A percentile compares a stretch with the other conserved stretches of the same genome.
These are phyloP conservation scores for Allomyces javanicus DNA, from an alignment of 192 early-diverging fungal species.

Conservation along the genomic window DNA sequence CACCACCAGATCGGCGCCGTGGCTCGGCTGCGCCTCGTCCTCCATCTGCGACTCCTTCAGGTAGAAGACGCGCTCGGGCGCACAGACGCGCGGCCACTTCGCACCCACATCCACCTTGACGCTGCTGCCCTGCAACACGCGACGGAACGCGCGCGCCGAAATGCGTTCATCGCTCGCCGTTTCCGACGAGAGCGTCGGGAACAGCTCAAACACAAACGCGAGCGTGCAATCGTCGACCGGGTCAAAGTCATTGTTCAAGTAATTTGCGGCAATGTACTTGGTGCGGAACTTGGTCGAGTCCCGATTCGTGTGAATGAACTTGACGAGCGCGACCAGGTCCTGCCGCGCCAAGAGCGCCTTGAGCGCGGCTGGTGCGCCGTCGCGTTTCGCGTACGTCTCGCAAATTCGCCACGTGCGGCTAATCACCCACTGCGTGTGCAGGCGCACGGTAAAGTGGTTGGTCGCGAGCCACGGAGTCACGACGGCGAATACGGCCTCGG, in stretches of 20 bases:
- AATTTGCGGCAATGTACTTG: background rate
- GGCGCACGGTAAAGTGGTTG: conserved; percentile 4
- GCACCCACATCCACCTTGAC: no score
- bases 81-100: no score
- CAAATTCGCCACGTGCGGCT: background rate
- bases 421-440: conserved; percentile 3
- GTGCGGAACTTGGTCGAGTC: background rate
- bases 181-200: background rate
- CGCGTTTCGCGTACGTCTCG: background rate
- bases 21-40: no score
- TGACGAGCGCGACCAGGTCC: background rate
- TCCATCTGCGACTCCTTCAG: no score
- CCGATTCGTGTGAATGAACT: background rate
- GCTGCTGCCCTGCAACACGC: background rate
- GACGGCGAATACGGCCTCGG: background rate
- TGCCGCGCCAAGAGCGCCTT: no score
- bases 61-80: no score
- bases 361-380: no score
- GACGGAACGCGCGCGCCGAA: background rate
- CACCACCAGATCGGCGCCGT: no score
- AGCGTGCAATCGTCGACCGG: conserved; percentile 1
- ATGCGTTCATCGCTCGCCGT: background rate
- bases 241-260: conserved; percentile 3
- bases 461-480: conserved; percentile 1
- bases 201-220: background rate